Evolutionary conservation across 352 stramenopile genomes (phyloP).

Genomic region (Pythium phragmitis): DNA sequence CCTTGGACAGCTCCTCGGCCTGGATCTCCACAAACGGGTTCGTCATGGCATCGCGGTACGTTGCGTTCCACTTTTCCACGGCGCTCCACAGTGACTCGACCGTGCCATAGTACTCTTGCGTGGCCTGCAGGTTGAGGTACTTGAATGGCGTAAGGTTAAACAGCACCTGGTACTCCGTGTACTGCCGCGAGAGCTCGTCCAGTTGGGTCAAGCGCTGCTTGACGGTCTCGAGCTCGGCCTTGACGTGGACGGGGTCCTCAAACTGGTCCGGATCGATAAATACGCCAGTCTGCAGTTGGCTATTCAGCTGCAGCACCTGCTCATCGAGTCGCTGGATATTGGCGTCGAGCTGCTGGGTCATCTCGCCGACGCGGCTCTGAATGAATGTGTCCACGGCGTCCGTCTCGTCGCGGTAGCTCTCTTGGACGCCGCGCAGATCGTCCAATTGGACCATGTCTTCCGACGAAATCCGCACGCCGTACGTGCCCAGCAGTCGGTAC

Average conservation of each 20-base stretch:
- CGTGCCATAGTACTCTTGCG: conserved; percentile 82
- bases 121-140: conserved; percentile 87
- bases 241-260: conserved; percentile 77
- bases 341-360: conserved; percentile 90
- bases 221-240: conserved; percentile 76
- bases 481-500: conserved; percentile 89
- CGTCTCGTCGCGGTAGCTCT: conserved; percentile 88
- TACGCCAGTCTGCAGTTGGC: conserved; percentile 75
- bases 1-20: conserved; percentile 85
- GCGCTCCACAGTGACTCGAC: conserved; percentile 85
- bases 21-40: conserved; percentile 87
- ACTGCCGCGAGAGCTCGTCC: conserved; percentile 90
- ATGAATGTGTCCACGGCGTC: conserved; percentile 86
- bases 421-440: conserved; percentile 83
- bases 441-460: conserved; percentile 94
- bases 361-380: conserved; percentile 83
- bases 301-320: conserved; percentile 84
- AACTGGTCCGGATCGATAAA: conserved; percentile 90
- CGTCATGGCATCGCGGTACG: conserved; percentile 75
- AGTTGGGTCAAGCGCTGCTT: conserved; percentile 82
- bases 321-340: conserved; percentile 93
- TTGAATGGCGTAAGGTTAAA: conserved; percentile 90
- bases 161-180: conserved; percentile 90
- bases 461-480: conserved; percentile 89
- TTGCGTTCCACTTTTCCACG: conserved; percentile 87